These are phyloP conservation scores for Trichoderma arundinaceum DNA, from an alignment of 2,329 filamentous ascomycete genomes.

Conservation along the genomic window DNA sequence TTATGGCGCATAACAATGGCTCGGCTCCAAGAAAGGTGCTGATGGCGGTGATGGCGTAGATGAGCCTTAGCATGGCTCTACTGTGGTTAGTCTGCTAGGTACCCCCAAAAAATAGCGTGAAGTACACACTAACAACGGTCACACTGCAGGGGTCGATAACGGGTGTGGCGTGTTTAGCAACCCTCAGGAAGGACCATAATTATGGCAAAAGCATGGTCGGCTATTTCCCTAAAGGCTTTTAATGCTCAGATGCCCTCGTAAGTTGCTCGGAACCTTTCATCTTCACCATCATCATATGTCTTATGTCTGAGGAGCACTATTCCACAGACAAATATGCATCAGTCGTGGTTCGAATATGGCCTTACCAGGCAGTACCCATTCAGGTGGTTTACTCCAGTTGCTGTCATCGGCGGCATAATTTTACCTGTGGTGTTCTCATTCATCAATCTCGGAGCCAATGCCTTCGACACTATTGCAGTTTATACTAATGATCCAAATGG, in stretches of 20 bases:
- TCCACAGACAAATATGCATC: not conserved
- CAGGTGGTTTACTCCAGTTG: not conserved
- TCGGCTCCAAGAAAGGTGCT: too few relatives aligned
- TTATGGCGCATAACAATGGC: too few relatives aligned
- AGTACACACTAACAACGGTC: not conserved
- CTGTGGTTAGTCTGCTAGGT: too few relatives aligned
- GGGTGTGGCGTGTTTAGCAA: not conserved
- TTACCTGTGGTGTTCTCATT: not conserved
- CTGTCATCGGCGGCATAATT: not conserved
- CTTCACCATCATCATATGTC: not conserved
- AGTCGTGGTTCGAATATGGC: not conserved
- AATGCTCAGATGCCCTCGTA: not conserved
- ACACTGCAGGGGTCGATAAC: not conserved
- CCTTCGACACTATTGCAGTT: not conserved
- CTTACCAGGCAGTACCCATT: not conserved
- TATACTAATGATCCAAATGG: not conserved
- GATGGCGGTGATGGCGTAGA: too few relatives aligned
- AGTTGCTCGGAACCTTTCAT: not conserved
- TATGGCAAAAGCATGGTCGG: not conserved
- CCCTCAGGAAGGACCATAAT: not conserved
- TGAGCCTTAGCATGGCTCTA: too few relatives aligned
- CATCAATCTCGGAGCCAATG: not conserved
- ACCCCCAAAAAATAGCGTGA: not conserved
- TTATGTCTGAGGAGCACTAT: not conserved
- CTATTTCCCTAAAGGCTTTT: not conserved